A percentile compares a stretch with the other conserved stretches of the same genome.
phyloP scores from a whole-genome alignment of 495 filamentous ascomycete species.

The Friedmanniomyces simplex region DNA sequence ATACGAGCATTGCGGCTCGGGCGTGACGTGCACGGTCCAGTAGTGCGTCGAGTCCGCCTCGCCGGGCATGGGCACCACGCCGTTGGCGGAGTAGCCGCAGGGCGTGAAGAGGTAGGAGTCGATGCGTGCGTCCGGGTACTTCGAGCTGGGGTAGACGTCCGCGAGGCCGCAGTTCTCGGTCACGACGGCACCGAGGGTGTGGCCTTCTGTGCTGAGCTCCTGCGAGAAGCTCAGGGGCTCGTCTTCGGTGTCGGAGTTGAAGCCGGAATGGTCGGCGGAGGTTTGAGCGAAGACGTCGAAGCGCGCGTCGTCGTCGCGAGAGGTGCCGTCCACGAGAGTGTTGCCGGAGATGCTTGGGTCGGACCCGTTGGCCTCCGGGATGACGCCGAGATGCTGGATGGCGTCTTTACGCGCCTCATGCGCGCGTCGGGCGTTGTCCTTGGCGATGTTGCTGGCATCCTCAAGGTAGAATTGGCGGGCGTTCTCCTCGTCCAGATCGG shows the following conservation, averaged over 20 bases:
- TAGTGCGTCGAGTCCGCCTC: slow-evolving; percentile 58
- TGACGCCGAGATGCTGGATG: slow-evolving; percentile 39
- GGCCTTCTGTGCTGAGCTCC: slow-evolving; percentile 81
- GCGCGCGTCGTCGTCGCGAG: slow-evolving; percentile 37
- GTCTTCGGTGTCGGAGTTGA: slow-evolving; percentile 43
- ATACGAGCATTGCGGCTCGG: slow-evolving; percentile 96
- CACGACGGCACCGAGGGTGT: slow-evolving; percentile 85
- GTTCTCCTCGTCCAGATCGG: slow-evolving; percentile 83
- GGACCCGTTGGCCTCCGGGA: slow-evolving; percentile 24
- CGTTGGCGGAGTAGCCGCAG: slow-evolving; percentile 97
- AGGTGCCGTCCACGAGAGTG: slow-evolving; percentile 31
- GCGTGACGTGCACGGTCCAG: slow-evolving; percentile 98
- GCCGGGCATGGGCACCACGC: slow-evolving; percentile 72
- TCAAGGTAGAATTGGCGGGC: slow-evolving; percentile 95
- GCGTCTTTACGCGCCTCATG: slow-evolving; percentile 46
- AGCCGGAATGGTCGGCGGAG: slow-evolving; percentile 54
- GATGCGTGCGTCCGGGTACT: slow-evolving; percentile 86
- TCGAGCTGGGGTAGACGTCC: slow-evolving; percentile 74
- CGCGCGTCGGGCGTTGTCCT: slow-evolving; percentile 39
- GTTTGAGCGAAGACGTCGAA: slow-evolving; percentile 74
- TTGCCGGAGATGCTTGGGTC: slow-evolving; percentile 35
- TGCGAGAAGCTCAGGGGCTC: slow-evolving; percentile 50
- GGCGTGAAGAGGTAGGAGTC: slow-evolving; percentile 96
- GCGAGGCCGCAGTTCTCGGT: slow-evolving; percentile 84
- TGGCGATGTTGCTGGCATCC: slow-evolving; percentile 79